These are phyloP conservation scores for Penicillium herquei DNA, from an alignment of 495 filamentous ascomycete species.

Conservation along the genomic window DNA sequence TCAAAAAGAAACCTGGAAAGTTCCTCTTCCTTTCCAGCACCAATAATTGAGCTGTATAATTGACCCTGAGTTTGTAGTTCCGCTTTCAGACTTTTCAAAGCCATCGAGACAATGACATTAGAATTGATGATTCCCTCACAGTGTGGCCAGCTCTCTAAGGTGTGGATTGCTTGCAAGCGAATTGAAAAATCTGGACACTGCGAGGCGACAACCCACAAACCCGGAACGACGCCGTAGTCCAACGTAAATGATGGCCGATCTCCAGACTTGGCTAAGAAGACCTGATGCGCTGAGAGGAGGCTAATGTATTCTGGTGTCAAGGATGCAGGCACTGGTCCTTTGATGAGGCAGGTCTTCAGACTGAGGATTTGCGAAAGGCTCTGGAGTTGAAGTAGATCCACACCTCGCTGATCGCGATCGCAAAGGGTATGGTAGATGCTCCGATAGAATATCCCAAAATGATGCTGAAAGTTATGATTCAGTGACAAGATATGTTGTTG, in stretches of 20 bases:
- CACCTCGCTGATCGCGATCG: conserved; percentile 1
- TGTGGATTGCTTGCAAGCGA: conserved; percentile 15
- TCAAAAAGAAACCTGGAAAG: conserved; percentile 11
- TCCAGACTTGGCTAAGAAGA: conserved; percentile 7
- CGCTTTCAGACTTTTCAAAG: conserved; percentile 6
- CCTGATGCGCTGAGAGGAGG: conserved; percentile 4
- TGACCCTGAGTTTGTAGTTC: conserved; percentile 6
- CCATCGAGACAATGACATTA: conserved; percentile 8
- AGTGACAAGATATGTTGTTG: conserved; percentile 12
- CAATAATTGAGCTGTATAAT: conserved; percentile 1
- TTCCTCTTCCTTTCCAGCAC: conserved; percentile 6
- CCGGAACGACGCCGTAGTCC: conserved; percentile 11
- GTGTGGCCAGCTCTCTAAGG: conserved; percentile 16
- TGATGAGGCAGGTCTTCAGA: conserved; percentile 14
- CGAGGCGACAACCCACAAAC: conserved; percentile 11
- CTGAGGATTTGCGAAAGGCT: conserved; percentile 9
- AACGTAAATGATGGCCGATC: conserved; percentile 20
- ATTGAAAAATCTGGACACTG: conserved; percentile 14
- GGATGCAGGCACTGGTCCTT: conserved; percentile 2
- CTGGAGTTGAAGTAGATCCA: conserved; percentile 9
- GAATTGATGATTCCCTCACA: conserved; percentile 20
- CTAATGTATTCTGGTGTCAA: conserved; percentile 6
- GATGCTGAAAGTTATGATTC: conserved; percentile 7
- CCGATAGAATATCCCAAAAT: conserved; percentile 3
- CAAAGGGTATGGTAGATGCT: conserved; percentile 1